A percentile compares a stretch with the other conserved stretches of the same genome.
Evolutionary conservation across 2,329 filamentous ascomycete genomes (phyloP).

Genomic region (Fusarium staphyleae): DNA sequence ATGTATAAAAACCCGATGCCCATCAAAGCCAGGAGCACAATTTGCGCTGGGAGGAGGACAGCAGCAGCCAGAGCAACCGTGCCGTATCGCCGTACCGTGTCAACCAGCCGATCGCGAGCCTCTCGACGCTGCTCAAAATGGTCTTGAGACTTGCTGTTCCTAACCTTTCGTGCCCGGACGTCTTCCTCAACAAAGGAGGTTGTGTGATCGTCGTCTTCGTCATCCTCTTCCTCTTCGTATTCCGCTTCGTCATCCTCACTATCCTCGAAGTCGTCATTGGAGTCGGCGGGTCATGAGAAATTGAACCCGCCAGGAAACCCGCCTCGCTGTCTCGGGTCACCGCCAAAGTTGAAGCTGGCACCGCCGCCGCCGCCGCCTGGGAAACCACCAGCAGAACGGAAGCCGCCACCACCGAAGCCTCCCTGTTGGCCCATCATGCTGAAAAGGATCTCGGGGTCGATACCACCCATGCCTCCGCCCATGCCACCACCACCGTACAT

Average conservation of each 20-base stretch:
- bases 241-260: constrained; percentile 43
- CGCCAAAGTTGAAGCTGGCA: constrained; percentile 65
- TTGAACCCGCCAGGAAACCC: constrained; percentile 50
- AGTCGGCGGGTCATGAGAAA: constrained; percentile 59
- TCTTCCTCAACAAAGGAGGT: constrained; percentile 33
- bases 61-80: constrained; percentile 52
- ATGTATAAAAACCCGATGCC: constrained; percentile 51
- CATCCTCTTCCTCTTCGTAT: constrained; percentile 35
- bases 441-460: constrained; percentile 80
- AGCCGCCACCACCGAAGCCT: constrained; percentile 62
- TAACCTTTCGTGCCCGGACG: constrained; percentile 15
- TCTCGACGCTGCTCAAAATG: constrained; percentile 45
- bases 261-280: constrained; percentile 45
- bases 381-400: constrained; percentile 60
- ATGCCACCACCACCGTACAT: constrained; percentile 79
- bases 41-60: constrained; percentile 56
- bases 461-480: constrained; percentile 69
- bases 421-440: constrained; percentile 80
- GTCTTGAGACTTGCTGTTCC: constrained; percentile 41
- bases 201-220: constrained; percentile 38
- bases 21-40: constrained; percentile 49
- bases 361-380: constrained; percentile 54
- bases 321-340: constrained; percentile 48
- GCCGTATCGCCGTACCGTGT: constrained; percentile 52
- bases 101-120: constrained; percentile 50